Evolutionary conservation across 495 filamentous ascomycete genomes (phyloP), one percentile per base, ranked within the genome.

Genomic region (Penicillium canescens): DNA sequence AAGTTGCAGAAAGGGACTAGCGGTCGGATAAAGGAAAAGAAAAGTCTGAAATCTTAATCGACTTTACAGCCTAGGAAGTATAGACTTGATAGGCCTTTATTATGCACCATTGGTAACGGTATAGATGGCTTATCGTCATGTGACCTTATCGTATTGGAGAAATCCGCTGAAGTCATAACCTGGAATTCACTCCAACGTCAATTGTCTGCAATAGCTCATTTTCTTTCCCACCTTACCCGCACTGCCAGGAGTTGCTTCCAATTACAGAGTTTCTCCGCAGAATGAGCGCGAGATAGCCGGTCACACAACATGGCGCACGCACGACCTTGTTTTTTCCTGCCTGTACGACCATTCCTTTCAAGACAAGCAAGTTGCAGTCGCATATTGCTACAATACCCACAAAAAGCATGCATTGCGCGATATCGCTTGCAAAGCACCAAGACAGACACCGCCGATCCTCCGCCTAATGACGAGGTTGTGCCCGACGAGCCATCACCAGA

Each of bases 401-500:
- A 57, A 56, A 63, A 56, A 61, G 34, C 65, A 64, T 68, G 66
- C 65, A 61, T 56, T 39, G 57, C 38, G 61, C 53, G 47, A 31
- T 60, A 62, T 56, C 69, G 72, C 46, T 69, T 56, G 51, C 69
- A 73, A 46, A 69, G 61, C 56, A 74, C 70, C 53, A 55, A 69
- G 10, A 47, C 58, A 57, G 57, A 46, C 14, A 8, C 36, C 14
- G 50, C 56, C 58, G 54, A 48, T 10, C 6, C 42, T 20, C 16
- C 58, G 56, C 24, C 52, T 11, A 36, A 24, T 46, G 43, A 57
- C 21, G 38, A 51, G 24, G 21, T 54, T 36, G 37, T 53, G n/a
- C 33, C 34, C 34, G 43, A 67, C 40, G 56, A 71, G 48, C 42
- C 66, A 50, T 36, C 55, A 34, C 55, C 78, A 8, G 68, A 75